Conservation (phyloP, 1,139 yeast genomes). For the Diutina scorzettiae region DNA sequence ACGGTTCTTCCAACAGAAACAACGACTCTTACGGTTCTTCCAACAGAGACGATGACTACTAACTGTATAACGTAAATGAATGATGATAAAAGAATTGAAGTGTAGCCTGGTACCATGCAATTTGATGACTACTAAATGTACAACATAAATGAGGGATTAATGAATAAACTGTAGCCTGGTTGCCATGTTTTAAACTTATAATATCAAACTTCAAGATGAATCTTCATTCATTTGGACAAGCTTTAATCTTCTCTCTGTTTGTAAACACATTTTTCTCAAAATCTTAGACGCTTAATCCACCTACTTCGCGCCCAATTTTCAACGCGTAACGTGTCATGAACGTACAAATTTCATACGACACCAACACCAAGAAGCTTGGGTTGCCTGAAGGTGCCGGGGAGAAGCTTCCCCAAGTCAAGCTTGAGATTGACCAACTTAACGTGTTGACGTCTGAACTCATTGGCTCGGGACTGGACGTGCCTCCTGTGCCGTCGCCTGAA, state of each 20-base stretch:
- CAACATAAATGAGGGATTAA: too few relatives aligned
- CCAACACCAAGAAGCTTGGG: constrained; percentile 19
- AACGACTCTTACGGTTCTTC: constrained; percentile 8
- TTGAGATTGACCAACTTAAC: constrained; percentile 54
- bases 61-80: neutral
- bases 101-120: too few relatives aligned
- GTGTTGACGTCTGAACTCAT: constrained; percentile 48
- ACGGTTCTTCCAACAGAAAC: constrained; percentile 7
- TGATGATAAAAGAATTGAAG: neutral
- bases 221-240: too few relatives aligned
- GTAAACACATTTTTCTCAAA: too few relatives aligned
- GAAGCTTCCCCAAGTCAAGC: constrained; percentile 20
- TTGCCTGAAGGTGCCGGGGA: constrained; percentile 15
- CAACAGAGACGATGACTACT: constrained; percentile 10
- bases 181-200: too few relatives aligned
- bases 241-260: too few relatives aligned
- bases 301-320: too few relatives aligned
- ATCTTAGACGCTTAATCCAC: too few relatives aligned
- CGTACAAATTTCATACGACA: constrained; percentile 11
- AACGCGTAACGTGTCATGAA: constrained; percentile 10
- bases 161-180: too few relatives aligned
- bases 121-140: too few relatives aligned
- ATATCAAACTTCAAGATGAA: too few relatives aligned
- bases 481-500: constrained; percentile 49
- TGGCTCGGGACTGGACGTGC: constrained; percentile 50